Evolutionary conservation across 2,329 filamentous ascomycete genomes (phyloP).

Genomic region (Aspergillus nomiae): DNA sequence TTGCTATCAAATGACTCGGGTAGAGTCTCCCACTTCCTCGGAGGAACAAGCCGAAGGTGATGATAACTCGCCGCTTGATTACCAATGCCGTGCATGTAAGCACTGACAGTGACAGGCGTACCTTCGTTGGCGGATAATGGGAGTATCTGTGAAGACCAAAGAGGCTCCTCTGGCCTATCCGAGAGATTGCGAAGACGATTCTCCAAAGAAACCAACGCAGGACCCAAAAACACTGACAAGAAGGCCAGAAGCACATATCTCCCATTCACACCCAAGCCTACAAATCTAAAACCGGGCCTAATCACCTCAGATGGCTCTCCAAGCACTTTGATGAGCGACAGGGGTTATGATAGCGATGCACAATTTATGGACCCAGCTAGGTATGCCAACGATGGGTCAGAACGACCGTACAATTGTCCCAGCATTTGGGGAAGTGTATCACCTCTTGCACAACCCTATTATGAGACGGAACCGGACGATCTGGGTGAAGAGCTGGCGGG

Average conservation of each 20-base stretch:
- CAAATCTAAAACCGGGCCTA: conserved; percentile 8
- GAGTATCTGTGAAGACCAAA: conserved; percentile 5
- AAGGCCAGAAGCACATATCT: conserved; percentile 20
- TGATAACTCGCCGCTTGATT: conserved; percentile 9
- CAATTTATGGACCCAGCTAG: conserved; percentile 40
- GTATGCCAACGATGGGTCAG: conserved; percentile 20
- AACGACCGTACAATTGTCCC: conserved; percentile 10
- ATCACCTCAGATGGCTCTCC: conserved; percentile 26
- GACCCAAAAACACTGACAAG: conserved; percentile 15
- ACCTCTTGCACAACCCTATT: conserved; percentile 10
- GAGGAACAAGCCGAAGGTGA: conserved; percentile 17
- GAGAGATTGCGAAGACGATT: conserved; percentile 35
- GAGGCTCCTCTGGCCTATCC: conserved; percentile 28
- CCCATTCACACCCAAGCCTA: conserved; percentile 22
- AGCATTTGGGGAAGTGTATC: conserved; percentile 12
- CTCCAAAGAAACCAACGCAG: conserved; percentile 32
- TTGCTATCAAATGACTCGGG: neutral
- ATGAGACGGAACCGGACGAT: conserved; percentile 5
- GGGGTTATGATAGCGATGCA: conserved; percentile 46
- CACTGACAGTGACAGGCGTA: conserved; percentile 11
- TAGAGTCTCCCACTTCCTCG: neutral
- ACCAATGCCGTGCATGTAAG: neutral
- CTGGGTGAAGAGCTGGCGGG: conserved; percentile 2
- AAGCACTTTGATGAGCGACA: conserved; percentile 40
- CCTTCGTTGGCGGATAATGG: conserved; percentile 13